Percentiles rank a stretch among this genome's conserved stretches.
Evolutionary conservation across 306 rosid species (phyloP).

Genomic region (Casuarina cunninghamiana): DNA sequence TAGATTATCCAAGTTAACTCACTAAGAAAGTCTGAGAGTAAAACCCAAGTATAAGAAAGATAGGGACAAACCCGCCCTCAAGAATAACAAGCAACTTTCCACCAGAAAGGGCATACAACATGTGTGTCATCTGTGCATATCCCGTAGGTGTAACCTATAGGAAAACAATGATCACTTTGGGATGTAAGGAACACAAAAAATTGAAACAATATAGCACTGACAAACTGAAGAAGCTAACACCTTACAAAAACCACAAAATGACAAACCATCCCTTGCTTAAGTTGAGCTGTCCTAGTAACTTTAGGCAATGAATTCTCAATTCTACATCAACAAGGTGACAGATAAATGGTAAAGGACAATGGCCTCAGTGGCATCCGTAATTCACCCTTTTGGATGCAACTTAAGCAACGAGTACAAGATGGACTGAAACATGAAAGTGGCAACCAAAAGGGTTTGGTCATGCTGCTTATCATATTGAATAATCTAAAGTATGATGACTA

Average conservation of each 20-base stretch:
- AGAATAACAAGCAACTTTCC: constrained; percentile 97
- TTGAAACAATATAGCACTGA: background rate
- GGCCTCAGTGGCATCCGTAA: constrained; percentile 9
- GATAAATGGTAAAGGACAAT: background rate
- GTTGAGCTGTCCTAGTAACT: background rate
- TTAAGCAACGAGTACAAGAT: background rate
- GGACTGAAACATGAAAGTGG: background rate
- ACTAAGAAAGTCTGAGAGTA: constrained; percentile 14
- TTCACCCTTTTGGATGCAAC: constrained; percentile 18
- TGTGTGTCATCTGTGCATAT: constrained; percentile 85
- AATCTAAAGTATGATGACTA: background rate
- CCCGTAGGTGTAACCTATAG: constrained; percentile 88
- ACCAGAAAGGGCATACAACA: constrained; percentile 71
- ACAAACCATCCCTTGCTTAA: background rate
- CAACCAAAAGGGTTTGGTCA: background rate
- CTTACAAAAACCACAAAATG: background rate
- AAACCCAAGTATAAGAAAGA: constrained; percentile 29
- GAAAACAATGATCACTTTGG: constrained; percentile 27
- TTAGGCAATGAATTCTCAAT: background rate
- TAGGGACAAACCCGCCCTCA: constrained; percentile 90
- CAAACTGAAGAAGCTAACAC: background rate
- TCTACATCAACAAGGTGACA: constrained; percentile 13
- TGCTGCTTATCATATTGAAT: constrained; percentile 3
- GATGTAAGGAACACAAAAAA: constrained; percentile 14
- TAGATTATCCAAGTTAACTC: constrained; percentile 29